These are phyloP conservation scores for Chenopodium berlandieri DNA, from an alignment of 148 eudicot species.

Conservation along the genomic window DNA sequence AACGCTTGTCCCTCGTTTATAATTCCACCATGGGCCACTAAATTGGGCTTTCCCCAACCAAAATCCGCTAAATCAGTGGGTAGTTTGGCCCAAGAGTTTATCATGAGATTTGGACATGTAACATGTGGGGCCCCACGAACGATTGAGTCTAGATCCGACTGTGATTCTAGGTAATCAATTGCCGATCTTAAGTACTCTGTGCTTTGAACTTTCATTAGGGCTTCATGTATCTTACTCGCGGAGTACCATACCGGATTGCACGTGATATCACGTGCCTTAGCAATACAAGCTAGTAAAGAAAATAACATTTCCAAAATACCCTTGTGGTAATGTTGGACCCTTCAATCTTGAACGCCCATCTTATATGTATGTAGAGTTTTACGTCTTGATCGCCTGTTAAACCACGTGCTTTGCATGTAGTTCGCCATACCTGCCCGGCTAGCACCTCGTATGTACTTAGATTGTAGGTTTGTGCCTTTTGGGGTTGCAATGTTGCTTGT, in stretches of 20 bases:
- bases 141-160: slow-evolving; percentile 15
- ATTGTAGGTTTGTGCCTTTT: slow-evolving; percentile 9
- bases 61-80: slow-evolving; percentile 36
- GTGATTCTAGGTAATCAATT: slow-evolving; percentile 32
- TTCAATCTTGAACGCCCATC: slow-evolving; percentile 33
- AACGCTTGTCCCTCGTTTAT: slow-evolving; percentile 27
- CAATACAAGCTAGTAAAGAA: slow-evolving; percentile 27
- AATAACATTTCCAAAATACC: slow-evolving; percentile 35
- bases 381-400: slow-evolving; percentile 26
- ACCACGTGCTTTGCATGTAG: slow-evolving; percentile 29
- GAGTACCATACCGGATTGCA: slow-evolving; percentile 31
- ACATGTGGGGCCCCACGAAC: slow-evolving; percentile 23
- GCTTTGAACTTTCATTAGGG: slow-evolving; percentile 21
- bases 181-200: slow-evolving; percentile 32
- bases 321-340: slow-evolving; percentile 24
- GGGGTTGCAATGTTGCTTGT: slow-evolving; percentile 7
- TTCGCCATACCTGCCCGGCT: slow-evolving; percentile 33
- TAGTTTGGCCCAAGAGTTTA: slow-evolving; percentile 33
- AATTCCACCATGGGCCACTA: slow-evolving; percentile 33
- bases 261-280: slow-evolving; percentile 23
- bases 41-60: slow-evolving; percentile 40
- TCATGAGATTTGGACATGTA: slow-evolving; percentile 31
- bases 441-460: slow-evolving; percentile 31
- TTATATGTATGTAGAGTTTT: slow-evolving; percentile 27
- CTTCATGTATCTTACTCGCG: slow-evolving; percentile 19